Evolutionary conservation across 1,284 basidiomycete genomes (phyloP).

Genomic region (Mycena sp.): DNA sequence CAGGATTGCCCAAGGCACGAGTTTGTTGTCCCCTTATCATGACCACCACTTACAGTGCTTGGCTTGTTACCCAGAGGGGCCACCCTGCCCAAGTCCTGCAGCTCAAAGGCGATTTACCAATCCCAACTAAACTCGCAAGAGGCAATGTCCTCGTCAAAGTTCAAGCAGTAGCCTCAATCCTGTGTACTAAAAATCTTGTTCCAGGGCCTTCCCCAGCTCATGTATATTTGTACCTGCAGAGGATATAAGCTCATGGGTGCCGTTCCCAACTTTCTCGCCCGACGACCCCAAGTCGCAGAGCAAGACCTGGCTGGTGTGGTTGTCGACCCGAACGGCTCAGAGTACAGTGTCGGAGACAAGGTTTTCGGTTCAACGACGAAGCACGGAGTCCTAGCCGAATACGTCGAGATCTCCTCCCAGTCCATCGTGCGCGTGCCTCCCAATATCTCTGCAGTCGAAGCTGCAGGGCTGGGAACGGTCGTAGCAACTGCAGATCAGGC

Average conservation of each 20-base stretch:
- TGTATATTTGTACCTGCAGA: constrained; percentile 39
- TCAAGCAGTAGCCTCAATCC: constrained; percentile 76
- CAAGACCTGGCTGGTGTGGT: constrained; percentile 71
- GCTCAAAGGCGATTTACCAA: constrained; percentile 54
- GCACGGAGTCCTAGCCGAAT: constrained; percentile 65
- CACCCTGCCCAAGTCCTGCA: constrained; percentile 56
- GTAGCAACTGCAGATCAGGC: constrained; percentile 66
- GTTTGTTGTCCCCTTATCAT: not conserved
- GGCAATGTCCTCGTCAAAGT: constrained; percentile 70
- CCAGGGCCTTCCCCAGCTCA: not conserved
- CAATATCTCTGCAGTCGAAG: constrained; percentile 58
- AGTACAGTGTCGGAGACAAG: constrained; percentile 63
- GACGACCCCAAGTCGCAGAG: constrained; percentile 63
- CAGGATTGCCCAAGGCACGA: too few relatives aligned
- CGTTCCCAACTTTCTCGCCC: constrained; percentile 58
- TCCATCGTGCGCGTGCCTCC: constrained; percentile 56
- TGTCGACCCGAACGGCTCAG: constrained; percentile 59
- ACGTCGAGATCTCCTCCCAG: constrained; percentile 54
- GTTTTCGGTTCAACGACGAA: constrained; percentile 62
- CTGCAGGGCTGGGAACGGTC: constrained; percentile 65
- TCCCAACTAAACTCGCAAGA: constrained; percentile 52
- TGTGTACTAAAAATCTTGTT: constrained; percentile 49
- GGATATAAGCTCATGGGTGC: constrained; percentile 67
- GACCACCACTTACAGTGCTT: constrained; percentile 26
- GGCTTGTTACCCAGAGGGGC: constrained; percentile 35